Percentiles rank a stretch among this genome's conserved stretches.
These are phyloP conservation scores for Cyclocybe cylindracea DNA, from an alignment of 768 basidiomycete genomes.

Conservation along the genomic window DNA sequence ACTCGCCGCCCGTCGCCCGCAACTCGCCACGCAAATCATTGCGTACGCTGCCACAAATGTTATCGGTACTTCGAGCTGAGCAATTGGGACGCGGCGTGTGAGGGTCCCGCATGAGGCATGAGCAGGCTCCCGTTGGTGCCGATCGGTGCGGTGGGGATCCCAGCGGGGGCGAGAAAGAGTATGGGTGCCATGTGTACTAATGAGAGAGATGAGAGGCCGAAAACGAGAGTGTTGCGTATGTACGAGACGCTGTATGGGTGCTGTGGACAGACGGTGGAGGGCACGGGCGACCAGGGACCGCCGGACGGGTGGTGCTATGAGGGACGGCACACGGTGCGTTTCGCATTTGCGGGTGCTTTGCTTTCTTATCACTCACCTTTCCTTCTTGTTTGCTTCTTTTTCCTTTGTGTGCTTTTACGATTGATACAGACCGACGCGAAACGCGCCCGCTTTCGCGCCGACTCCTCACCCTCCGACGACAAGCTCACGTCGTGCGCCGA, in stretches of 20 bases:
- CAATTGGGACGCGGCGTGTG: conserved; percentile 70
- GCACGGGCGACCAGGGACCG: conserved; percentile 79
- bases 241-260: conserved; percentile 70
- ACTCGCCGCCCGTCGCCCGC: conserved; percentile 51
- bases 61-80: conserved; percentile 69
- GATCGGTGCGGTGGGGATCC: conserved; percentile 31
- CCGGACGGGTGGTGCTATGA: conserved; percentile 90
- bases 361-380: conserved; percentile 9
- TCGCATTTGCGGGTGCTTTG: too few species aligned
- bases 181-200: too few species aligned
- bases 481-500: conserved; percentile 63
- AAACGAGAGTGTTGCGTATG: conserved; percentile 19
- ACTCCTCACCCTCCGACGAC: conserved; percentile 68
- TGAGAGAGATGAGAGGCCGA: background rate
- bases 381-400: background rate
- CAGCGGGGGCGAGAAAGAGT: conserved; percentile 9
- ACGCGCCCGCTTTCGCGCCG: conserved; percentile 78
- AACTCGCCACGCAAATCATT: conserved; percentile 70
- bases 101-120: conserved; percentile 78
- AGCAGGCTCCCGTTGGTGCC: conserved; percentile 73
- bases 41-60: conserved; percentile 78
- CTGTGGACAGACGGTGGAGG: conserved; percentile 71
- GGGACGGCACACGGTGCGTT: conserved; percentile 72
- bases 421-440: conserved; percentile 62
- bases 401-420: too few species aligned